Base-by-base conservation (phyloP, 495 filamentous ascomycete species). In the Neurospora discreta region DNA sequence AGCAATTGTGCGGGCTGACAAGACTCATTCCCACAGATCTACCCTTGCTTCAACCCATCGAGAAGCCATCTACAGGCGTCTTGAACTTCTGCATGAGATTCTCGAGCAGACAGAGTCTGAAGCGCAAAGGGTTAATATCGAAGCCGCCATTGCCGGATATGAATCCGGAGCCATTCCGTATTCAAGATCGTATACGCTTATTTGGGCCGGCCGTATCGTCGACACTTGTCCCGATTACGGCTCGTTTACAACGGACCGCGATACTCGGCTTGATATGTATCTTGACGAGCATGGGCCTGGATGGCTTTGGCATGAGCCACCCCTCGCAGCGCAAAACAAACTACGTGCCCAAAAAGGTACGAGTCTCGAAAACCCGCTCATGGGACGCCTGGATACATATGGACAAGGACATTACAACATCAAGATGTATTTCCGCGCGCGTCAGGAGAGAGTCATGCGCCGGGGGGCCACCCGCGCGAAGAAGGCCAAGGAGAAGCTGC, bases 271-370 rank as follows among this genome's bases (percentile, higher is more conserved):
- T 18, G 81, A 83, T 71, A 77, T 75, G 10, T 86, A 85, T 72
- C 68, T 18, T 23, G 76, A 69, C 13, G 68, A 68, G 36, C 72
- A 84, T 72, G 84, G 84, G 30, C 75, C 78, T 16, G 83, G 83
- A 23, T 85, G 84, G 84, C 77, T 87, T 39, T 87, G 84, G 84
- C 82, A 83, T 46, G 85, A 87, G 72, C 81, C 83, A 2, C 84
- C 85, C 0, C 77, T 87, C 15, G 68, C 73, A 36, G 41, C 18
- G 60, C 73, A 36, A 46, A 18, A 18, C 40, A 75, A 58, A 68
- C 39, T 71, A 20, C 26, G 76, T 10, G 79, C 77, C 39, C 82
- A 78, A 68, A 81, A 79, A 68, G 78, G 75, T 60, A 3, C 77
- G 41, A 79, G 80, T 58, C 75, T 78, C 15, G 70, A 73, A 4